phyloP scores from a whole-genome alignment of 768 basidiomycete genomes.

The Tulasnella sp. region DNA sequence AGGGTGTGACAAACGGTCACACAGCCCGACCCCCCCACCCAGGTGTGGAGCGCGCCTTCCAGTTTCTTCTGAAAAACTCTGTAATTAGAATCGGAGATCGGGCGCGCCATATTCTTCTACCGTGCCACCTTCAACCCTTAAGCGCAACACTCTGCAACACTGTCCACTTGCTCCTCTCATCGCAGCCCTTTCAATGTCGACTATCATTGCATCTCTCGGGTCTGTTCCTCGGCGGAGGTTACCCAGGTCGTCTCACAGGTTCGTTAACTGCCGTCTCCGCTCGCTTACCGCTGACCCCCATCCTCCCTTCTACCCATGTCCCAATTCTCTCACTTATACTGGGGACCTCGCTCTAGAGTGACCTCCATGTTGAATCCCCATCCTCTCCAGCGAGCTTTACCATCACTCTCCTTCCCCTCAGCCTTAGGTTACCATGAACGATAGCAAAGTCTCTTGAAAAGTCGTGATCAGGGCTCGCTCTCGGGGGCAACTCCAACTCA shows the following conservation, averaged over 20 bases:
- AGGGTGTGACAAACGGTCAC: too few relatives aligned
- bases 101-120: too few relatives aligned
- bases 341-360: not conserved
- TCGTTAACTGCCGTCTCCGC: not conserved
- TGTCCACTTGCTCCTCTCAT: too few relatives aligned
- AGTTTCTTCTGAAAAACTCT: too few relatives aligned
- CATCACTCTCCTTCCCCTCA: constrained; percentile 6
- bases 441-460: not conserved
- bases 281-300: not conserved
- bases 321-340: not conserved
- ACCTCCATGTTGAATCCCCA: not conserved
- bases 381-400: constrained; percentile 1
- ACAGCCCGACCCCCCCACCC: too few relatives aligned
- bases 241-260: constrained; percentile 8
- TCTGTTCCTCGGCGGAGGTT: constrained; percentile 8
- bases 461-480: not conserved
- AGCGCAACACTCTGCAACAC: too few relatives aligned
- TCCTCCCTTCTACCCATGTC: not conserved
- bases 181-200: too few relatives aligned
- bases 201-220: not conserved
- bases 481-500: not conserved
- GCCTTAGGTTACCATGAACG: not conserved
- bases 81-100: too few relatives aligned
- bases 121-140: too few relatives aligned
- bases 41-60: too few relatives aligned